phyloP scores from a whole-genome alignment of 78 protist species.

The Protostelium mycophagum region DNA sequence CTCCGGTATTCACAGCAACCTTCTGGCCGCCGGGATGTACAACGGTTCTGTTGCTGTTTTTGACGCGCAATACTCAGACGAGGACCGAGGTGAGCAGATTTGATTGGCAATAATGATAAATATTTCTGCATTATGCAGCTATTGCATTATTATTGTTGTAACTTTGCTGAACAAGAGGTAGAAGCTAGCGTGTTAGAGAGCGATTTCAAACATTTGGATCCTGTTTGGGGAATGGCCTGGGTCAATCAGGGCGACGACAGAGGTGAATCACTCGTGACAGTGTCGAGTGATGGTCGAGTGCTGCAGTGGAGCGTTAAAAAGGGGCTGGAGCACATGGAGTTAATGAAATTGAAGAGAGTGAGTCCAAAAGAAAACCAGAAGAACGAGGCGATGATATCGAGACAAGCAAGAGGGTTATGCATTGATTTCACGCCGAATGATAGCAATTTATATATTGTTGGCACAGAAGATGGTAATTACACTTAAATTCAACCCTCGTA shows the following conservation, averaged over 20 bases:
- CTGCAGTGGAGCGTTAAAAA: slow-evolving; percentile 57
- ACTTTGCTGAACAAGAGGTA: too few relatives aligned
- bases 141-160: too few relatives aligned
- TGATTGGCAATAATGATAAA: too few relatives aligned
- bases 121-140: too few relatives aligned
- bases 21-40: slow-evolving; percentile 58
- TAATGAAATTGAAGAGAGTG: not conserved
- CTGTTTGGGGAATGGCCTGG: slow-evolving; percentile 67
- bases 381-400: not conserved
- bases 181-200: not conserved
- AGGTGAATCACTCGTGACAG: slow-evolving; percentile 51
- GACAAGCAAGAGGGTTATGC: slow-evolving; percentile 44
- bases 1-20: not conserved
- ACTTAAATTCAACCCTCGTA: too few relatives aligned
- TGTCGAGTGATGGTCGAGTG: slow-evolving; percentile 71
- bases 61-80: slow-evolving; percentile 25
- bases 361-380: not conserved
- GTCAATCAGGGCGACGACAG: slow-evolving; percentile 23
- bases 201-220: slow-evolving; percentile 53
- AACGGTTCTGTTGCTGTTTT: slow-evolving; percentile 64
- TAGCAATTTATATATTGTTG: slow-evolving; percentile 42
- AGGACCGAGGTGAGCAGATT: too few relatives aligned
- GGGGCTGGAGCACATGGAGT: slow-evolving; percentile 54
- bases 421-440: slow-evolving; percentile 34
- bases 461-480: slow-evolving; percentile 82